These are phyloP conservation scores for Nicotiana obtusifolia DNA, from an alignment of 257 asterid genomes.

Conservation along the genomic window DNA sequence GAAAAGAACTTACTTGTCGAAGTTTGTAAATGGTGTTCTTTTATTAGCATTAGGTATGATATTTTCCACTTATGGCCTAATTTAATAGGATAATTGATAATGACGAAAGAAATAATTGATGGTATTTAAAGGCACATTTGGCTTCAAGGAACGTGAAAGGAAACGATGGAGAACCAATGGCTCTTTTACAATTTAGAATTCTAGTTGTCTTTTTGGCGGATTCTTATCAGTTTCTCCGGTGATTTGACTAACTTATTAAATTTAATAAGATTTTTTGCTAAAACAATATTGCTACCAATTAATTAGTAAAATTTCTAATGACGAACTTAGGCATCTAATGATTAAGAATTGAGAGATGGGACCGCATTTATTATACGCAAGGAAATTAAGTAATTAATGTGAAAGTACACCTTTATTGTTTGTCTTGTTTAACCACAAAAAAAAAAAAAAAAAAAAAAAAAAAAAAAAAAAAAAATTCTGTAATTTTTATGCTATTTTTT, in stretches of 20 bases:
- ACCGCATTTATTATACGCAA: not conserved
- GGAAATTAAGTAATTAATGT: not conserved
- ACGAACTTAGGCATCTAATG: not conserved
- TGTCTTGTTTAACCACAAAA: not conserved
- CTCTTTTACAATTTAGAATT: not conserved
- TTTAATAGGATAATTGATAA: conserved; percentile 8
- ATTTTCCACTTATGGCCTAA: not conserved
- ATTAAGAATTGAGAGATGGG: not conserved
- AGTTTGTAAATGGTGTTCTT: not conserved
- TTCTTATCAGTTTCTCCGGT: not conserved
- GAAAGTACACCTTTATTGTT: not conserved
- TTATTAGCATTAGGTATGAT: not conserved
- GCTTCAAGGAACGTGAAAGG: conserved; percentile 5
- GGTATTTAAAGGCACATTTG: not conserved
- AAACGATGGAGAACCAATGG: conserved; percentile 11
- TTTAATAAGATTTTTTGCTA: not conserved
- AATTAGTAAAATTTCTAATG: not conserved
- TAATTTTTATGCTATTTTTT: too few species aligned
- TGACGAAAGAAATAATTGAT: conserved; percentile 11
- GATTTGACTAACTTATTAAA: not conserved
- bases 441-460: not conserved
- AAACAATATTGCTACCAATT: not conserved
- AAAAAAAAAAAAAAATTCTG: too few species aligned
- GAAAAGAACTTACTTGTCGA: not conserved
- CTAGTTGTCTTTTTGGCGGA: not conserved